Evolutionary conservation across 2,329 filamentous ascomycete genomes (phyloP).

Genomic region (Neodidymelliopsis sp.): DNA sequence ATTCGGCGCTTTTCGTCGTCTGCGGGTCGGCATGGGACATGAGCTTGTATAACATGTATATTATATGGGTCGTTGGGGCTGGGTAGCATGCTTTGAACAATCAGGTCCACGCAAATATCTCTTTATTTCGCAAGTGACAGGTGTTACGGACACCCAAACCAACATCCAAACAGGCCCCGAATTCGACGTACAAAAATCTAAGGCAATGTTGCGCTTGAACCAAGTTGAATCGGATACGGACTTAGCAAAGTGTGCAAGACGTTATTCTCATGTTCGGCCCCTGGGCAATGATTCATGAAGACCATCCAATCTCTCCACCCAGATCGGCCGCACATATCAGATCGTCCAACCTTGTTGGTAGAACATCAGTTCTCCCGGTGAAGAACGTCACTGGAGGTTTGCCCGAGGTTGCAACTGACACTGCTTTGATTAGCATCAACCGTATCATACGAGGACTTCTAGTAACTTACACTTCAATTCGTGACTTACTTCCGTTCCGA

Average conservation of each 20-base stretch:
- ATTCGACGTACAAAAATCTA: no score
- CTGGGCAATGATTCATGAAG: not conserved
- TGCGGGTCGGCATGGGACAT: not conserved
- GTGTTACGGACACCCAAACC: no score
- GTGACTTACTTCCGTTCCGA: not conserved
- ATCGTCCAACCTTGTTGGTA: not conserved
- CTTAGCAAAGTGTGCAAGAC: no score
- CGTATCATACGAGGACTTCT: not conserved
- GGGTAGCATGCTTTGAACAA: conserved; percentile 9
- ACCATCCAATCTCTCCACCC: not conserved
- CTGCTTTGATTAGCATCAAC: not conserved
- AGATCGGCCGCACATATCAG: not conserved
- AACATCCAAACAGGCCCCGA: no score
- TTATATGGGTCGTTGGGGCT: conserved; percentile 13
- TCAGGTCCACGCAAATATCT: no score
- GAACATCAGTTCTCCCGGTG: not conserved
- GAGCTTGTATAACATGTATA: conserved; percentile 29
- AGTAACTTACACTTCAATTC: not conserved
- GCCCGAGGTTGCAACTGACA: not conserved
- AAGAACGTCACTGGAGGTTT: not conserved
- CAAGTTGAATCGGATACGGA: no score
- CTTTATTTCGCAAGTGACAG: no score
- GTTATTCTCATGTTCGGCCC: no score
- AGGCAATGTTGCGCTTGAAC: no score
- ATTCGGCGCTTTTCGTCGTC: not conserved